Evolutionary conservation across 1,284 basidiomycete species (phyloP).

Genomic region (Singerocomus inundabilis): DNA sequence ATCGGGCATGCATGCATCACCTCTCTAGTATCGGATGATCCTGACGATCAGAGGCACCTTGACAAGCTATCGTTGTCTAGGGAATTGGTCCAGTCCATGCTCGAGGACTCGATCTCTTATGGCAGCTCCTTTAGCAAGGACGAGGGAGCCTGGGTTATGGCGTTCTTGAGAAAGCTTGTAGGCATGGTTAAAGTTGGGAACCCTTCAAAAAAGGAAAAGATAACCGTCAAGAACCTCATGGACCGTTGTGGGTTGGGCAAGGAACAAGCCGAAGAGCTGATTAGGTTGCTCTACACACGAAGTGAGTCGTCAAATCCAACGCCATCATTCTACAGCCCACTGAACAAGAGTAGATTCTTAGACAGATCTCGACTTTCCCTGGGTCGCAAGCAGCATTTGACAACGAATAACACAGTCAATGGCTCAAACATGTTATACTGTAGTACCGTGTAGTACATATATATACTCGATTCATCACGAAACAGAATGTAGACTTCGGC

Average conservation of each 20-base stretch:
- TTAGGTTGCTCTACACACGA: constrained; percentile 5
- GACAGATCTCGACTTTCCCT: neutral
- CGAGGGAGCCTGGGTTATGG: neutral
- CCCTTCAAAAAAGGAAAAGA: neutral
- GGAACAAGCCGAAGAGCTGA: neutral
- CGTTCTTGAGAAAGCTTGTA: too few species aligned
- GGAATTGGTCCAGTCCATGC: constrained; percentile 1
- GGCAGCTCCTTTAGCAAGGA: too few species aligned
- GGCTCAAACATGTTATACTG: neutral
- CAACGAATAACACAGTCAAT: neutral
- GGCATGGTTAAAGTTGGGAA: too few species aligned
- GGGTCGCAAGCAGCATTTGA: neutral
- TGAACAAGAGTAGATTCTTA: neutral
- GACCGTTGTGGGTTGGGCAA: neutral
- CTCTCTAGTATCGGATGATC: neutral
- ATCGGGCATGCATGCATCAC: constrained; percentile 19
- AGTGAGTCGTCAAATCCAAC: constrained; percentile 1
- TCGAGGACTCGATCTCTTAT: constrained; percentile 2
- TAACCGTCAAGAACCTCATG: neutral
- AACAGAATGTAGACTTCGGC: constrained; percentile 4
- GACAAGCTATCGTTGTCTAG: neutral
- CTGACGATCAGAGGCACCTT: neutral
- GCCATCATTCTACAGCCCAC: constrained; percentile 1
- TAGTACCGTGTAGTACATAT: neutral
- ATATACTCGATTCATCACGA: constrained; percentile 8